A percentile compares a stretch with the other conserved stretches of the same genome.
These are phyloP conservation scores for Ustilago sp. DNA, from an alignment of 1,284 basidiomycete genomes.

Conservation along the genomic window DNA sequence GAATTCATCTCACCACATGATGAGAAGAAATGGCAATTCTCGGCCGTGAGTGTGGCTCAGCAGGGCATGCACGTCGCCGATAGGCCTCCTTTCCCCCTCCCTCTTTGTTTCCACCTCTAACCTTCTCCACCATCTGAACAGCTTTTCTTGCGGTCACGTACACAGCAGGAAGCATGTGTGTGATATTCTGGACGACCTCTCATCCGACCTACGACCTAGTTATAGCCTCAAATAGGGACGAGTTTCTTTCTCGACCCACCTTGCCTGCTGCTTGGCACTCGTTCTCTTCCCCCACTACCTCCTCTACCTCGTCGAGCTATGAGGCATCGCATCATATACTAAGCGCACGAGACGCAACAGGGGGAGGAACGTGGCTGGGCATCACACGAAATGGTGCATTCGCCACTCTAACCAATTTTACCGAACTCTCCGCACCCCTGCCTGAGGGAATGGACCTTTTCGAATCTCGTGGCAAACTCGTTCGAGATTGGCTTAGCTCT, in stretches of 20 bases:
- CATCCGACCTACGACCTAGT: constrained; percentile 45
- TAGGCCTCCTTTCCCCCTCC: neutral
- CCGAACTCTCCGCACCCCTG: constrained; percentile 40
- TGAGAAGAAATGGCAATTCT: too few relatives aligned
- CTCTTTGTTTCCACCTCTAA: neutral
- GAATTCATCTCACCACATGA: too few relatives aligned
- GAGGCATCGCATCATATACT: constrained; percentile 15
- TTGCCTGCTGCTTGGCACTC: constrained; percentile 51
- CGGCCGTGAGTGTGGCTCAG: too few relatives aligned
- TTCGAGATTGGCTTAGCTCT: constrained; percentile 38
- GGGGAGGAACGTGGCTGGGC: constrained; percentile 64
- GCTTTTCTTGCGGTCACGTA: too few relatives aligned
- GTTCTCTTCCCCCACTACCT: constrained; percentile 21
- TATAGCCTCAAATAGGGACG: constrained; percentile 60
- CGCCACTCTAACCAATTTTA: constrained; percentile 61
- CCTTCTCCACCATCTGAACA: too few relatives aligned
- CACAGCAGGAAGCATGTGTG: constrained; percentile 33
- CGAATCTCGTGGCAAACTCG: constrained; percentile 46
- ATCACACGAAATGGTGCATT: constrained; percentile 45
- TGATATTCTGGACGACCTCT: constrained; percentile 49
- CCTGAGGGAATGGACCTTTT: constrained; percentile 35
- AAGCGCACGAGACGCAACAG: constrained; percentile 45
- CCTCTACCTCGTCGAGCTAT: neutral
- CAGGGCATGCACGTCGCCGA: too few relatives aligned
- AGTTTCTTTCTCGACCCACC: constrained; percentile 54